These are phyloP conservation scores for Nyctanthes arbortristis DNA, from an alignment of 257 asterid species.

Conservation along the genomic window DNA sequence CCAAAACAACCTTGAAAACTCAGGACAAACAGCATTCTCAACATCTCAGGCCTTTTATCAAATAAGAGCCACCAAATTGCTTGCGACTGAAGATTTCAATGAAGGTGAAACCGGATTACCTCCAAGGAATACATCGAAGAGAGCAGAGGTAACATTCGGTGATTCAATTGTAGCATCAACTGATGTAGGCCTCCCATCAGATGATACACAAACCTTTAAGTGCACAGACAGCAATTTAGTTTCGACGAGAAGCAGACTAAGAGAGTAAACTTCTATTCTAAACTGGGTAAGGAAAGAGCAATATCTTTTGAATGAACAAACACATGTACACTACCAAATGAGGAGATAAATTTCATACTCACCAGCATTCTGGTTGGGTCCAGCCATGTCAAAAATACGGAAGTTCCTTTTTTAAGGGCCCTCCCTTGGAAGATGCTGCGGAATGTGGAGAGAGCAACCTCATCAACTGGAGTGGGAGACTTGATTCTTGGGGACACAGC, in stretches of 20 bases:
- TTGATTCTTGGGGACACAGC: slow-evolving; percentile 79
- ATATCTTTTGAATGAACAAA: background rate
- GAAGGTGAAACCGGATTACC: slow-evolving; percentile 77
- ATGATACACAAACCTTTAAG: slow-evolving; percentile 67
- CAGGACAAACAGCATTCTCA: slow-evolving; percentile 10
- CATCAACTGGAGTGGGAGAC: slow-evolving; percentile 57
- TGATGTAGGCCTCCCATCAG: slow-evolving; percentile 59
- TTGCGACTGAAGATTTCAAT: slow-evolving; percentile 64
- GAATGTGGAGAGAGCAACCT: slow-evolving; percentile 68
- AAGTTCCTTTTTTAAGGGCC: slow-evolving; percentile 75
- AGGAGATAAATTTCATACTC: slow-evolving; percentile 33
- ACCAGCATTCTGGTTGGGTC: slow-evolving; percentile 77
- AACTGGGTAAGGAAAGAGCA: background rate
- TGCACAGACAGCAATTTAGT: background rate
- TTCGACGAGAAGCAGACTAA: background rate
- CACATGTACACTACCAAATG: background rate
- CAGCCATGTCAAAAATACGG: slow-evolving; percentile 84
- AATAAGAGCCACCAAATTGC: slow-evolving; percentile 61
- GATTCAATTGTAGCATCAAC: slow-evolving; percentile 81
- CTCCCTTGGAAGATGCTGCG: slow-evolving; percentile 66
- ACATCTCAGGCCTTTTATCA: slow-evolving; percentile 22
- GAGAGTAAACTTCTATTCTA: slow-evolving; percentile 1
- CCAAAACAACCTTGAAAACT: slow-evolving; percentile 17
- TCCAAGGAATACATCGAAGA: slow-evolving; percentile 87
- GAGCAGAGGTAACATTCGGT: slow-evolving; percentile 64